These are phyloP conservation scores for Penicillium tannophilum DNA, from an alignment of 495 filamentous ascomycete species.

Conservation along the genomic window DNA sequence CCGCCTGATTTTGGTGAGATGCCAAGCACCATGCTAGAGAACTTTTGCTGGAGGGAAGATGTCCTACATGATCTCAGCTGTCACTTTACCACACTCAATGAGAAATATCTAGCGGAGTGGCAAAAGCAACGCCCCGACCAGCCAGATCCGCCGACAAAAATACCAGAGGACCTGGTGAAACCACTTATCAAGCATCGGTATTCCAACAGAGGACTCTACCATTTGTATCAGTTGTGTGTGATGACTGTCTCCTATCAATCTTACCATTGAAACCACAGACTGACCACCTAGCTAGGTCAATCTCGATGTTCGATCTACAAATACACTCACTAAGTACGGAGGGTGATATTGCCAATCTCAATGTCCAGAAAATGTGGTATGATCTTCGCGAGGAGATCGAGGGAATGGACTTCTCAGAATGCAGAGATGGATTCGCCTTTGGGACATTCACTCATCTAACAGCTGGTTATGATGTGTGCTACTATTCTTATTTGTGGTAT, in stretches of 20 bases:
- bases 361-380: neutral
- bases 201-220: neutral
- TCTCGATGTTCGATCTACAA: neutral
- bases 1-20: constrained; percentile 3
- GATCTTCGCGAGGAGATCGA: neutral
- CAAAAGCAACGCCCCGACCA: neutral
- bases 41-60: constrained; percentile 2
- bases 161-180: neutral
- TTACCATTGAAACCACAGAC: neutral
- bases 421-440: neutral
- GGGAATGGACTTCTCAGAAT: neutral
- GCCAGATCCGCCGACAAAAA: neutral
- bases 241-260: neutral
- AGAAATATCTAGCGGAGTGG: neutral
- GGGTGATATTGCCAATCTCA: neutral
- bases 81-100: neutral
- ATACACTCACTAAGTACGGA: neutral
- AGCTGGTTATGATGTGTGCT: constrained; percentile 3
- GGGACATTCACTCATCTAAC: neutral
- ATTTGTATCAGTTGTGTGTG: neutral
- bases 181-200: neutral
- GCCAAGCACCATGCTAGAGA: neutral
- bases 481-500: constrained; percentile 1
- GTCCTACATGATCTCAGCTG: neutral
- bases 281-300: neutral